Percentiles rank a stretch among this genome's conserved stretches.
Evolutionary conservation across 805 yeast genomes (phyloP).

Genomic region (Yamadazyma olivae): DNA sequence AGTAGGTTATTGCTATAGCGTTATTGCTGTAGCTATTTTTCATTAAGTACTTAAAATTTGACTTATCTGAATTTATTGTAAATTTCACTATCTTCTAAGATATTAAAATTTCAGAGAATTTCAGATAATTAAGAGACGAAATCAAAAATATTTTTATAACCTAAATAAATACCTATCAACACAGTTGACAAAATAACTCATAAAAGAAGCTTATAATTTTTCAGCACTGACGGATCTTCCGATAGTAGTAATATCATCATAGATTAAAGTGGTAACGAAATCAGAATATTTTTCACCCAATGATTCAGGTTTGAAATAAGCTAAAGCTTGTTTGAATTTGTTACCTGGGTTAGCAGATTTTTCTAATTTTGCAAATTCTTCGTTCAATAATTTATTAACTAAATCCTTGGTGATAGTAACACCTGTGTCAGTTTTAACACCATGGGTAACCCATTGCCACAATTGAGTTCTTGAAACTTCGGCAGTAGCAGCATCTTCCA

Average conservation of each 20-base stretch:
- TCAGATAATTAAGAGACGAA: too few species aligned
- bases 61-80: too few species aligned
- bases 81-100: too few species aligned
- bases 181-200: too few species aligned
- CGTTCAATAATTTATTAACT: constrained; percentile 54
- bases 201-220: constrained; percentile 36
- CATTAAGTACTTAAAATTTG: too few species aligned
- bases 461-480: constrained; percentile 82
- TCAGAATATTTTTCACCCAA: constrained; percentile 71
- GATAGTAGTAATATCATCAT: constrained; percentile 65
- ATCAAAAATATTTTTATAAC: too few species aligned
- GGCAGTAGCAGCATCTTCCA: constrained; percentile 92
- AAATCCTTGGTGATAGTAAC: constrained; percentile 57
- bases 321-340: constrained; percentile 67
- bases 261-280: constrained; percentile 72
- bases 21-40: too few species aligned
- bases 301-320: constrained; percentile 69
- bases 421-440: constrained; percentile 58
- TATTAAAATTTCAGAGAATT: too few species aligned
- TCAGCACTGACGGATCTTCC: constrained; percentile 42
- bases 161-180: too few species aligned
- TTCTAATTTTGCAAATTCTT: constrained; percentile 55
- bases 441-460: constrained; percentile 81
- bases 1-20: too few species aligned
- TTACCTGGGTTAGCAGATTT: constrained; percentile 52